Conservation (phyloP, 2,329 filamentous ascomycete species). For the Fusarium nelsonii region DNA sequence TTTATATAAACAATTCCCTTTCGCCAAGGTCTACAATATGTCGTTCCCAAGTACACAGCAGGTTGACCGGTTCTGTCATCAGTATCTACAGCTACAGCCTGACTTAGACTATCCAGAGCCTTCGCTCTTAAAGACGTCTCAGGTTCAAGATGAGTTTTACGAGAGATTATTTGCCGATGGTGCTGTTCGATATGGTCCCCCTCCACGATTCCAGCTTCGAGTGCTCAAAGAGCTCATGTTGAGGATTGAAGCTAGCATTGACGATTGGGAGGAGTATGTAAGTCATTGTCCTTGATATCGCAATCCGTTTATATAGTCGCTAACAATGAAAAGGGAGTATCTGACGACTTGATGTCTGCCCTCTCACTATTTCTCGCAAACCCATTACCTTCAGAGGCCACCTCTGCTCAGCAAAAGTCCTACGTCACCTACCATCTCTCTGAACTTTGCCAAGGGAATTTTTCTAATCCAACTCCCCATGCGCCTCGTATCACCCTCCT, state of each 20-base stretch:
- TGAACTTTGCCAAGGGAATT: conserved; percentile 30
- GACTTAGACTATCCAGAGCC: conserved; percentile 73
- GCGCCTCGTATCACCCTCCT: conserved; percentile 68
- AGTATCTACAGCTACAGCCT: conserved; percentile 82
- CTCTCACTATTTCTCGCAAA: conserved; percentile 74
- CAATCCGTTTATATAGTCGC: conserved; percentile 6
- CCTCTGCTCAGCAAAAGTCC: conserved; percentile 76
- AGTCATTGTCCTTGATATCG: conserved; percentile 53
- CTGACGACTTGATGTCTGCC: conserved; percentile 79
- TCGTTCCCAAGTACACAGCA: conserved; percentile 34
- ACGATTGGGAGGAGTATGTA: conserved; percentile 90
- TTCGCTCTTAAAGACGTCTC: conserved; percentile 67
- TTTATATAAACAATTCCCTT: not conserved
- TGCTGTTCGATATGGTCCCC: conserved; percentile 68
- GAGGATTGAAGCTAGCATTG: conserved; percentile 78
- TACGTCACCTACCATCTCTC: conserved; percentile 78
- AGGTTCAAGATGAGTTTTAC: conserved; percentile 76
- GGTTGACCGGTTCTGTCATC: conserved; percentile 71
- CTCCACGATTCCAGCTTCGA: conserved; percentile 75
- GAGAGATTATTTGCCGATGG: conserved; percentile 73
- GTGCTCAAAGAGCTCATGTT: conserved; percentile 79
- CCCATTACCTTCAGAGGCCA: conserved; percentile 72
- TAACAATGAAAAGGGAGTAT: conserved; percentile 75
- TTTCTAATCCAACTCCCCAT: not conserved
- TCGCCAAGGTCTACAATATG: conserved; percentile 19